phyloP scores from a whole-genome alignment of 495 filamentous ascomycete genomes.

The Trichoderma virens region DNA sequence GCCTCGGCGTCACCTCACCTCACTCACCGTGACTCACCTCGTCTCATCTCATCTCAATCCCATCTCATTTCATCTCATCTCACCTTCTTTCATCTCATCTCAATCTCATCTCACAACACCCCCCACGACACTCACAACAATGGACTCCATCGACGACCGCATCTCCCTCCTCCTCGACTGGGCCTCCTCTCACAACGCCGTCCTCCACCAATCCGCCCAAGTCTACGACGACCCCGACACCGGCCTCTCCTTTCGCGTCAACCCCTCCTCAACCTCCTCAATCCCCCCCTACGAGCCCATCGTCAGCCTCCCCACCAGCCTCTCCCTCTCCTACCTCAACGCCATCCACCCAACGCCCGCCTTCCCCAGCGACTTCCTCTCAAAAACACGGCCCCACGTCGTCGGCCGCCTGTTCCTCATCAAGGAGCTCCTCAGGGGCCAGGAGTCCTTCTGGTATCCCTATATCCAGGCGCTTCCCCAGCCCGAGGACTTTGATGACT shows the following conservation, averaged over 20 bases:
- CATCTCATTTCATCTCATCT: not conserved
- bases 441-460: constrained; percentile 41
- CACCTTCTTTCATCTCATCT: not conserved
- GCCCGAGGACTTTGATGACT: constrained; percentile 31
- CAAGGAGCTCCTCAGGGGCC: constrained; percentile 36
- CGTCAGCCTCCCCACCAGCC: constrained; percentile 29
- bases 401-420: constrained; percentile 42
- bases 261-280: constrained; percentile 14
- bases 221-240: constrained; percentile 36
- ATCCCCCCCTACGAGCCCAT: constrained; percentile 24
- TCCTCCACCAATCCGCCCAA: constrained; percentile 34
- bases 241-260: constrained; percentile 36
- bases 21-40: not conserved
- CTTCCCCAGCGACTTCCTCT: constrained; percentile 34
- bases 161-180: constrained; percentile 22
- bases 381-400: constrained; percentile 32
- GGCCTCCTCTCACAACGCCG: constrained; percentile 29
- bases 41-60: constrained; percentile 3
- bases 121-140: too few relatives aligned
- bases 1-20: not conserved
- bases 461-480: constrained; percentile 46
- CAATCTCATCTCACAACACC: too few relatives aligned
- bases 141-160: constrained; percentile 4
- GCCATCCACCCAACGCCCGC: constrained; percentile 18
- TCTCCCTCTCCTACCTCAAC: constrained; percentile 39